Percentiles rank a stretch among this genome's conserved stretches.
Conservation (phyloP, 2,329 filamentous ascomycete species). For the Trichophyton equinum region DNA sequence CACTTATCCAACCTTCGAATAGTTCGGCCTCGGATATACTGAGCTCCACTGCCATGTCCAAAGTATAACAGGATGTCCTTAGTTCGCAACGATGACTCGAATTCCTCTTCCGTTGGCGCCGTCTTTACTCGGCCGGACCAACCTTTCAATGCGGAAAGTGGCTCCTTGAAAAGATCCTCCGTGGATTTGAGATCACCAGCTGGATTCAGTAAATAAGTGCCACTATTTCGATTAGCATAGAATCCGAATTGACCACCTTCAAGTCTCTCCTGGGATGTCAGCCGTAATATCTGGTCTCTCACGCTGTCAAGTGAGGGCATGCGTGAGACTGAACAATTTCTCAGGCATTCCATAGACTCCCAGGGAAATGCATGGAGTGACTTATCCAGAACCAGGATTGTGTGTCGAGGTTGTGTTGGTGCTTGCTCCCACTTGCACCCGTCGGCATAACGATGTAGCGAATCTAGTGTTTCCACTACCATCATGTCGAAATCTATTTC, state of each 20-base stretch:
- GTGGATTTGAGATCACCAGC: conserved; percentile 71
- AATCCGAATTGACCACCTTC: conserved; percentile 32
- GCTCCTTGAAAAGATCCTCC: conserved; percentile 57
- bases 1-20: conserved; percentile 68
- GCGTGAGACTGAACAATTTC: conserved; percentile 65
- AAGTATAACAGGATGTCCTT: conserved; percentile 81
- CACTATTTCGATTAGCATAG: conserved; percentile 37
- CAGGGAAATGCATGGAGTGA: conserved; percentile 83
- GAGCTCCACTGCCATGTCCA: conserved; percentile 85
- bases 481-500: conserved; percentile 93
- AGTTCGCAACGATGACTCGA: conserved; percentile 52
- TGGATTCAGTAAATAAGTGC: conserved; percentile 74
- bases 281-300: conserved; percentile 44
- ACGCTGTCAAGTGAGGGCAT: conserved; percentile 78
- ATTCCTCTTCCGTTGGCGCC: conserved; percentile 63
- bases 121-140: conserved; percentile 61
- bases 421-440: conserved; percentile 13
- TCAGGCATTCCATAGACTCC: conserved; percentile 85
- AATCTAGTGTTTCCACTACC: conserved; percentile 76
- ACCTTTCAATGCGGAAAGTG: conserved; percentile 40
- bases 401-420: conserved; percentile 43
- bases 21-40: conserved; percentile 79
- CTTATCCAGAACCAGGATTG: conserved; percentile 84
- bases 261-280: conserved; percentile 8
- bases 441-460: conserved; percentile 64